Base-by-base conservation (phyloP, 257 asterid genomes). In the Ilex aquifolium region DNA sequence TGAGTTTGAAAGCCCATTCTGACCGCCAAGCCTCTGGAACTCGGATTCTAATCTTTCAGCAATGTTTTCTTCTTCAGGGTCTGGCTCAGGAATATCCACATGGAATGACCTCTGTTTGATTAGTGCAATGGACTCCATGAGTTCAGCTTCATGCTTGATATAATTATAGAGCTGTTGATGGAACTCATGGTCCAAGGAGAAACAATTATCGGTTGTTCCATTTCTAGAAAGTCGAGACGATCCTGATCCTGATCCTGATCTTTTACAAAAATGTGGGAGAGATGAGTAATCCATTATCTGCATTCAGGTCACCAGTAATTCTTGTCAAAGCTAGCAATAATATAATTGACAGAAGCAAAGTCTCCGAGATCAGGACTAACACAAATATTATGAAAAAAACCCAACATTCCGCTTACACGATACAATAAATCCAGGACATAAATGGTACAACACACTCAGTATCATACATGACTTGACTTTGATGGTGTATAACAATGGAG, bases 221-320 rank as follows among this genome's bases (percentile, higher is more conserved):
- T 48, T 62, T 30, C 40, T 27, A 8, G 49, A 31, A 52, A 30
- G 67, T 13, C 30, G 21, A 13, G 50, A 40, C 10, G 67, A 50
- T 54, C 66, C 46, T 15, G 59, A 63, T 7, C 67, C 49, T 50
- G n/a, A n/a, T 63, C 67, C 40, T 36, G 3, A 3, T 36, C 59
- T 49, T 63, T 32, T 63, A 32, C 67, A 63, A 63, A 63, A 63
- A 63, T 63, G 67, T 30, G 67, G 67, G 11, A 63, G 59, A 4
- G 67, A 77, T 69, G 84, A 87, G 54, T 83, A 88, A 71, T 91
- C 96, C 95, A 91, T 88, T 39, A 88, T 80, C 98, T 91, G 98
- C 84, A 74, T 56, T n/a, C 57, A 49, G 57, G 55, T 69, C 13
- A 6, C 42, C 11, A 14, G 39, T 65, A 51, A 46, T 3, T 42